Evolutionary conservation across 257 asterid genomes (phyloP).

Genomic region (Nicotiana sylvestris): DNA sequence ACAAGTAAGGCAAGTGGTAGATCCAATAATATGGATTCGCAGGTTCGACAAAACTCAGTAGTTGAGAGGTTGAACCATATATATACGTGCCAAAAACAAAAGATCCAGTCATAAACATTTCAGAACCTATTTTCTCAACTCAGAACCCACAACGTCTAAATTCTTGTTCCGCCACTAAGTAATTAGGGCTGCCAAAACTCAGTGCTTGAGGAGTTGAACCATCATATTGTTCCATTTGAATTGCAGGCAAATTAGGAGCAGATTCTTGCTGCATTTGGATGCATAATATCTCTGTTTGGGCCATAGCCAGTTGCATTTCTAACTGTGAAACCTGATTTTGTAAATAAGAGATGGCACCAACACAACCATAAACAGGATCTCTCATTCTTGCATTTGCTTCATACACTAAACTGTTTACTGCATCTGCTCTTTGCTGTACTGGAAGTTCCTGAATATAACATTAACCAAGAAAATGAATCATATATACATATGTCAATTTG

Average conservation of each 20-base stretch:
- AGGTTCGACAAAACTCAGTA: neutral
- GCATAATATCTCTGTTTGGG: constrained; percentile 78
- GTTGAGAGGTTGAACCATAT: neutral
- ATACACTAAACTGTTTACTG: constrained; percentile 11
- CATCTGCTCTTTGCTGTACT: neutral
- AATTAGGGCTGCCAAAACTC: constrained; percentile 29
- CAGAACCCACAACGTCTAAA: neutral
- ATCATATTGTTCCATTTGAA: constrained; percentile 14
- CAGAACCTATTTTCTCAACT: too few relatives aligned
- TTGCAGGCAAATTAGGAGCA: constrained; percentile 11
- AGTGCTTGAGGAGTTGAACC: constrained; percentile 22
- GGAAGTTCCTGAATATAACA: constrained; percentile 7
- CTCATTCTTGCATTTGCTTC: constrained; percentile 12
- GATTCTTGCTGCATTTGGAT: constrained; percentile 66
- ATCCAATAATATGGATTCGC: too few relatives aligned
- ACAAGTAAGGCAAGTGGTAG: neutral
- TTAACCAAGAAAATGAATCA: too few relatives aligned
- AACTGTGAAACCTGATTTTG: constrained; percentile 46
- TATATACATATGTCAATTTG: too few relatives aligned
- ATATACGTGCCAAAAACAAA: neutral
- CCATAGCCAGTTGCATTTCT: constrained; percentile 74
- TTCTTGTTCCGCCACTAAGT: neutral
- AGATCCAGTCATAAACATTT: neutral
- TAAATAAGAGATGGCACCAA: neutral
- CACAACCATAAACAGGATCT: constrained; percentile 15